A percentile compares a stretch with the other conserved stretches of the same genome.
Conservation (phyloP, 805 yeast genomes). For the Kuraishia hungarica region DNA sequence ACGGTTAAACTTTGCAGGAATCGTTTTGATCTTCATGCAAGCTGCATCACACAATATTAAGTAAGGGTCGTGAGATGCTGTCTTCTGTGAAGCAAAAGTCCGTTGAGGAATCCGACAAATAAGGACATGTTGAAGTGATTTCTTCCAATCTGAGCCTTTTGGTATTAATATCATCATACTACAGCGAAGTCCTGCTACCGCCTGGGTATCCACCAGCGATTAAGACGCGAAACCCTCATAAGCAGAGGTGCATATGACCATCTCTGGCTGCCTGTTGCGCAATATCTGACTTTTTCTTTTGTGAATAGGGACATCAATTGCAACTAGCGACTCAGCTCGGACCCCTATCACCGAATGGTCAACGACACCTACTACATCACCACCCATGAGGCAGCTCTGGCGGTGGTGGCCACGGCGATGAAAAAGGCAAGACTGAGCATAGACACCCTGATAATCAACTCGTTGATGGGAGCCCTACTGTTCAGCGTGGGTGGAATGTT, state of each 20-base stretch:
- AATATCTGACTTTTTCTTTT: too few relatives aligned
- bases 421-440: constrained; percentile 64
- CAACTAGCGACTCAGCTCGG: not conserved
- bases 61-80: not conserved
- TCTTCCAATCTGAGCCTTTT: too few relatives aligned
- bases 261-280: not conserved
- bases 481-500: constrained; percentile 72
- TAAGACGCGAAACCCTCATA: not conserved
- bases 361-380: constrained; percentile 53
- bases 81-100: not conserved
- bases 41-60: not conserved
- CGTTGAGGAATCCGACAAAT: not conserved
- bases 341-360: constrained; percentile 16
- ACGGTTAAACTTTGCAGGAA: not conserved
- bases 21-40: not conserved
- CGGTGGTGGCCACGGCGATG: constrained; percentile 81
- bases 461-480: constrained; percentile 61
- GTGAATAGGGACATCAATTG: not conserved
- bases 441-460: constrained; percentile 52
- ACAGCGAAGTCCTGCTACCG: not conserved
- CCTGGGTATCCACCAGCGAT: not conserved
- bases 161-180: not conserved
- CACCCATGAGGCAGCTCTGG: constrained; percentile 76
- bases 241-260: not conserved
- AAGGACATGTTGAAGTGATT: not conserved